Evolutionary conservation across 2,329 filamentous ascomycete genomes (phyloP), one percentile per base, ranked within the genome.

Genomic region (Cyanodermella asteris): DNA sequence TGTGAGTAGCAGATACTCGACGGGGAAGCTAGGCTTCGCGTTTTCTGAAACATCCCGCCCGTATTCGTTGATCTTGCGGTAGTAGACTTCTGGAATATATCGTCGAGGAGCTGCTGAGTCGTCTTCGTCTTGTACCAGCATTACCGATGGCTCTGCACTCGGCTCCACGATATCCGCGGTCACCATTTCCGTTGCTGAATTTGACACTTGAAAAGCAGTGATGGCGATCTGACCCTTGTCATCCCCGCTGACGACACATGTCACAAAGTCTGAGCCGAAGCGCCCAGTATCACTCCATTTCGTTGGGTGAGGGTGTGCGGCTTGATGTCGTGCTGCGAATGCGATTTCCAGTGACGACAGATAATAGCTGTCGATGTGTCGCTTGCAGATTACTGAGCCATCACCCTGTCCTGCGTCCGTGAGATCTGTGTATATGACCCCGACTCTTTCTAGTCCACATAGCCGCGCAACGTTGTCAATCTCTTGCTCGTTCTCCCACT

Each of bases 51-150:
- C 87, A 38, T 84, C 91, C 34, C 75, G 78, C 17, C 82, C 82
- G 43, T 97, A 91, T 46, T 97, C 84, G 48, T 97, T 97, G 49
- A 91, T 80, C 37, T 68, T 72, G 32, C 84, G 70, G 53, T 90
- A 97, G 51, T 94, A 97, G 4, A 97, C 84, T 42, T 97, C 87
- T 1, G 87, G 87, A 13, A 97, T 91, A 43, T 97, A 97, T 38
- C 82, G 66, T 13, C 73, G 71, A 28, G 68, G 69, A 44, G 63
- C 72, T 24, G 50, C 56, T 28, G 55, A 67, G 36, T 56, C 67
- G 34, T 81, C 73, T 43, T 94, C 84, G 13, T 76, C 74, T 32
- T 82, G 80, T 4, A 97, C 87, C 22, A 97, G 65, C 84, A 97
- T 93, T 26, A 84, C 72, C 5, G 66, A 71, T 2, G 87, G 87